Evolutionary conservation across 2,329 filamentous ascomycete genomes (phyloP).

Genomic region (Tolypocladium cylindrosporum): DNA sequence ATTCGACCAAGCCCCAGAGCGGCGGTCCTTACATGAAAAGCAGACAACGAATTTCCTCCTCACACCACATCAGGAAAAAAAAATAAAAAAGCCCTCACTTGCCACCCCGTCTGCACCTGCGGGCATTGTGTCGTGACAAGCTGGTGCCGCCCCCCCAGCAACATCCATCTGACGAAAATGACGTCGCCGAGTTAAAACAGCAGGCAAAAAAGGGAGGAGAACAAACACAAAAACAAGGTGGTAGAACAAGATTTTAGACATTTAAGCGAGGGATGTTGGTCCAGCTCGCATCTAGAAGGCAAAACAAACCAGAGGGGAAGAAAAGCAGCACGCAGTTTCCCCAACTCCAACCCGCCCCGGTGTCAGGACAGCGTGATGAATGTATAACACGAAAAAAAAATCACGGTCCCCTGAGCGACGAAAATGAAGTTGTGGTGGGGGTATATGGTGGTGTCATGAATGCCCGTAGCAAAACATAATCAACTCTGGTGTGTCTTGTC

Average conservation of each 20-base stretch:
- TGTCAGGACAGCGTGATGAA: neutral
- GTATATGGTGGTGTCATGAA: constrained; percentile 21
- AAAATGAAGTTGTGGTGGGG: constrained; percentile 12
- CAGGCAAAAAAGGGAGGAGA: neutral
- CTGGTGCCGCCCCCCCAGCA: neutral
- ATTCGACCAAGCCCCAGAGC: constrained; percentile 11
- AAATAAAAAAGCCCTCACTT: neutral
- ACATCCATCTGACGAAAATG: neutral
- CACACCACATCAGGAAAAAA: neutral
- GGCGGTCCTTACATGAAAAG: constrained; percentile 6
- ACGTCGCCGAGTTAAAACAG: too few species aligned
- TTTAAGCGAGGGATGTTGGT: neutral
- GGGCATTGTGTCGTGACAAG: neutral
- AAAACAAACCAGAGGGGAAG: neutral
- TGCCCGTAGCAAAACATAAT: constrained; percentile 15
- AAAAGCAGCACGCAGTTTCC: neutral
- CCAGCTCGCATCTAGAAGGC: neutral
- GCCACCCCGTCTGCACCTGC: neutral
- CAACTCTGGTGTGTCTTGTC: constrained; percentile 16
- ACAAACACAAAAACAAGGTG: neutral
- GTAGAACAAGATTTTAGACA: neutral
- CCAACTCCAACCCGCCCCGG: constrained; percentile 1
- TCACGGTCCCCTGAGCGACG: constrained; percentile 9
- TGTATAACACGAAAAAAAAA: neutral
- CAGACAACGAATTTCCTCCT: neutral